A percentile compares a stretch with the other conserved stretches of the same genome.
These are phyloP conservation scores for Gremmenia infestans DNA, from an alignment of 2,329 filamentous ascomycete species.

Conservation along the genomic window DNA sequence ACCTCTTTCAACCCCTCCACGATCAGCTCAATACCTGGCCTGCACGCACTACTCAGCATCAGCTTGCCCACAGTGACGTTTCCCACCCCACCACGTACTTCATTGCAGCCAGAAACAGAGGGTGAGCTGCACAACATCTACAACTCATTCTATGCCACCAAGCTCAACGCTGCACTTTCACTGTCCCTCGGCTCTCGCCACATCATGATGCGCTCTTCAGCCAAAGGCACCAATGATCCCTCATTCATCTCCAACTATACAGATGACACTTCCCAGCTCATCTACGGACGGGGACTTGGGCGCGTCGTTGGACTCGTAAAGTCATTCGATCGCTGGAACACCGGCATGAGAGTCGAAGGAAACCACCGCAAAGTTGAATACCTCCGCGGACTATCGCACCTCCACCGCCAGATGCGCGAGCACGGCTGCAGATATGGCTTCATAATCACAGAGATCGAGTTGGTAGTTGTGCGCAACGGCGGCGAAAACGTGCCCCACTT, in stretches of 20 bases:
- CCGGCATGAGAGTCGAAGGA: constrained; percentile 81
- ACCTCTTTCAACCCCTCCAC: constrained; percentile 68
- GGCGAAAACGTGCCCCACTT: constrained; percentile 70
- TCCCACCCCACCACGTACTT: constrained; percentile 41
- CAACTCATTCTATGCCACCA: constrained; percentile 73
- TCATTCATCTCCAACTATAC: constrained; percentile 47
- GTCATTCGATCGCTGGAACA: constrained; percentile 91
- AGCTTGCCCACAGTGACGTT: constrained; percentile 59
- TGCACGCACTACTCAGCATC: constrained; percentile 67
- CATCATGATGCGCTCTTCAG: constrained; percentile 33
- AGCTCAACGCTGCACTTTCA: constrained; percentile 78
- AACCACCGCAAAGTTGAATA: constrained; percentile 86
- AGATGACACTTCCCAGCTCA: constrained; percentile 44
- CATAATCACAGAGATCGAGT: constrained; percentile 93
- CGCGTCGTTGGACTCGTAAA: constrained; percentile 82
- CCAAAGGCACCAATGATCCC: constrained; percentile 30
- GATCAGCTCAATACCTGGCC: constrained; percentile 67
- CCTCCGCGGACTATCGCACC: constrained; percentile 75
- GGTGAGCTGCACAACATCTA: constrained; percentile 70
- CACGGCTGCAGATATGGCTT: constrained; percentile 92
- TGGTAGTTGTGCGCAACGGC: constrained; percentile 83
- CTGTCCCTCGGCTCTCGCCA: constrained; percentile 67
- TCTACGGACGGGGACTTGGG: constrained; percentile 45
- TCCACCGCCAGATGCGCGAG: constrained; percentile 90
- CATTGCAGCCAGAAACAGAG: constrained; percentile 72